Base-by-base conservation (phyloP, 495 filamentous ascomycete genomes). In the Penicillium odoratum region DNA sequence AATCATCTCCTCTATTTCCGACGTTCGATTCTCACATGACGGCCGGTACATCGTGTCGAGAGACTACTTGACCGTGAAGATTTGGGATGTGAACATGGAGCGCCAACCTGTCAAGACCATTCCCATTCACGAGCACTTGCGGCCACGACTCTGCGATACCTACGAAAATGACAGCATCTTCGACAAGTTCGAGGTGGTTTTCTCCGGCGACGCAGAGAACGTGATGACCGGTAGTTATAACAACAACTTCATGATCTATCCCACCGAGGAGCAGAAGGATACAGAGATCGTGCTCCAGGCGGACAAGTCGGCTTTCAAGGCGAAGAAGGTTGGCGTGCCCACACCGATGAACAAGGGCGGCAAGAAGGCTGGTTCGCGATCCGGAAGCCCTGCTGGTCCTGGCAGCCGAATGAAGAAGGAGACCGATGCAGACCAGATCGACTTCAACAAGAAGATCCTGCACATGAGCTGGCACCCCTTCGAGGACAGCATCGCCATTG, bases 191-290 rank as follows among this genome's bases (percentile, higher is more conserved):
- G 94, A 98, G 76, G 94, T 98, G 55, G 95, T 98, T 40, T 98
- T 98, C 75, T 97, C 93, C 4, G 94, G 94, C 15, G 94, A 98
- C 72, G 92, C 92, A 8, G 93, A 95, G 79, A 97, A 98, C 67
- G 94, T 98, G 57, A 98, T 98, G 94, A 98, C 94, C 6, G 94
- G 94, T 63, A 96, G 91, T 70, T 98, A 98, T 81, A 98, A 98
- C 84, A 98, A 98, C 77, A 98, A 98, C 77, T 98, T 98, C 81
- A 98, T 98, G 94, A 98, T 98, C 65, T 98, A 98, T 74, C 94
- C 94, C 1, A 94, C 93, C 33, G 93, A 97, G 63, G 90, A 92
- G 6, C 88, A 91, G 59, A 93, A 93, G 75, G 95, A 98, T 67
- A 93, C 93, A 6, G 94, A 98, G 75, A 92, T 98, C 45, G 94